Base-by-base conservation (phyloP, 805 yeast genomes). In the Sugiyamaella valdiviana region DNA sequence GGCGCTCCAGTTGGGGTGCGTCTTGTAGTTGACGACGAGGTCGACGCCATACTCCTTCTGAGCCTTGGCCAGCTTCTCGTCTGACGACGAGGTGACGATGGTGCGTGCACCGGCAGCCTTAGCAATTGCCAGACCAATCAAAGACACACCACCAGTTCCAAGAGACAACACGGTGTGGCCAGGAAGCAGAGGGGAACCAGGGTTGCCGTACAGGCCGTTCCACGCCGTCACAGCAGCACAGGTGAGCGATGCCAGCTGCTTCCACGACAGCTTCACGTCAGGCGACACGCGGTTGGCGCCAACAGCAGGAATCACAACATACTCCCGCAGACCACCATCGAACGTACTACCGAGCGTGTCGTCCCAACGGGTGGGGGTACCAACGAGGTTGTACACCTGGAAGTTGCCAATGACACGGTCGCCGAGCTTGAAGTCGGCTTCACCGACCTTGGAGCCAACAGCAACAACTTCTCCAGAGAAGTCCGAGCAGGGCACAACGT, bases 41-140 rank as follows among this genome's bases (percentile, higher is more conserved):
- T 49, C 51, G 38, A 49, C 29, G 5, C 47, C 47, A 19, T 19
- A 42, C 22, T 45, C 36, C 29, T 42, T 17, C 39, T 49, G 21
- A 16, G 26, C 37, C 35, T 36, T 22, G 17, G 43, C 44, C 12
- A 44, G 45, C 41, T 49, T 49, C 38, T 45, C 49, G 19, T 49
- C 51, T 7, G 49, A 45, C 14, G 51, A 49, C 23, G 51, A 45
- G 9, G 51, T 49, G 6, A 45, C 38, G 22, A 49, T 36, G 15
- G 51, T 49, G 12, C n/a, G 21, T 15, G 51, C 50, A 26, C 51
- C 51, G n/a, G 51, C 49, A 16, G 16, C 32, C 49, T 49, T 49
- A n/a, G 51, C 51, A 36, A 49, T 49, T 15, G 35, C 19, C 29
- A 49, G 24, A 2, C 46, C 49, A 29, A 45, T 45, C 10, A 41